Conservation (phyloP, 108 stramenopile genomes). For the Nitzschia sp. region DNA sequence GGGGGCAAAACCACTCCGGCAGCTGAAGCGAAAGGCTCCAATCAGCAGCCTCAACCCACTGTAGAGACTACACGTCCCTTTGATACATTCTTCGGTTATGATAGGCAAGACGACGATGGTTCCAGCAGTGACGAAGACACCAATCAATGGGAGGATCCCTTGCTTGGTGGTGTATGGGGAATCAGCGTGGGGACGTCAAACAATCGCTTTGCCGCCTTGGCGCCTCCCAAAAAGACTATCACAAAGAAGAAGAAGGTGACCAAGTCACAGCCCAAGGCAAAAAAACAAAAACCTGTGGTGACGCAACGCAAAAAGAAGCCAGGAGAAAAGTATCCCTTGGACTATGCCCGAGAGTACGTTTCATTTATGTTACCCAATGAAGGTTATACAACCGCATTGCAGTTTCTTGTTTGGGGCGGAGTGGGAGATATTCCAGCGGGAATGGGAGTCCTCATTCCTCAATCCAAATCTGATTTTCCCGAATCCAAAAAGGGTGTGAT, state of each 20-base stretch:
- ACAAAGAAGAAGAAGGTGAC: conserved; percentile 7
- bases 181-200: conserved; percentile 21
- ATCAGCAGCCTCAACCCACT: too few relatives aligned
- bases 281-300: conserved; percentile 1
- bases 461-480: conserved; percentile 36
- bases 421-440: conserved; percentile 27
- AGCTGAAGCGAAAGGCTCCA: too few relatives aligned
- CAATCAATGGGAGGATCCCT: conserved; percentile 24
- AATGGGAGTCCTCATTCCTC: conserved; percentile 29
- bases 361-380: conserved; percentile 48
- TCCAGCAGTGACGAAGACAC: conserved; percentile 11
- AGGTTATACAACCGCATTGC: conserved; percentile 40
- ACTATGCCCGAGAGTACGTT: conserved; percentile 52
- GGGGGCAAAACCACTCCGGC: neutral
- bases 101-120: conserved; percentile 45
- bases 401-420: conserved; percentile 64
- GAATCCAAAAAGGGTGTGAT: conserved; percentile 35
- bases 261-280: neutral
- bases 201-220: conserved; percentile 34
- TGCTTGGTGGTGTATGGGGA: conserved; percentile 25
- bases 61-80: conserved; percentile 23
- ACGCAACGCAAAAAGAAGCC: conserved; percentile 13
- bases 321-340: conserved; percentile 38
- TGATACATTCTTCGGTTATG: conserved; percentile 81
- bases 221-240: conserved; percentile 20